phyloP scores from a whole-genome alignment of 2,329 filamentous ascomycete species.

The Colletotrichum sublineola region DNA sequence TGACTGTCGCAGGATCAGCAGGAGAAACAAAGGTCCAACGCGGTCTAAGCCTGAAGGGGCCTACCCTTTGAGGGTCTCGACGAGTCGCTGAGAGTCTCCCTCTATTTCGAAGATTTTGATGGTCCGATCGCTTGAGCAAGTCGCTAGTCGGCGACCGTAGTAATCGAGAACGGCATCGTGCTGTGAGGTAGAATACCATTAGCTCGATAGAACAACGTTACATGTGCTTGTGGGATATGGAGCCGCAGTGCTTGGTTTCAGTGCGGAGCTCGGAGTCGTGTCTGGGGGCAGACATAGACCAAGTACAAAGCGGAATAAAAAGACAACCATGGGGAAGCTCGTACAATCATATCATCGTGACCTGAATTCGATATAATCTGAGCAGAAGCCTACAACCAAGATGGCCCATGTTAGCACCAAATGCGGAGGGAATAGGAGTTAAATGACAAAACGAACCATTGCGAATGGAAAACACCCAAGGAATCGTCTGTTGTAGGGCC shows the following conservation, averaged over 20 bases:
- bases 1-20: conserved; percentile 69
- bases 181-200: conserved; percentile 57
- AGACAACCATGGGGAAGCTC: conserved; percentile 53
- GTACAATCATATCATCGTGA: conserved; percentile 99
- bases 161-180: conserved; percentile 99
- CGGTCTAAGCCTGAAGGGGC: conserved; percentile 43
- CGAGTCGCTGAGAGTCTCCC: conserved; percentile 87
- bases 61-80: conserved; percentile 95
- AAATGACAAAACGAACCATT: conserved; percentile 15
- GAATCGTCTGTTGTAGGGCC: background rate
- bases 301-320: background rate
- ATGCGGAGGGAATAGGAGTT: background rate
- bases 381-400: conserved; percentile 47
- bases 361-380: conserved; percentile 62
- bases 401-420: conserved; percentile 12
- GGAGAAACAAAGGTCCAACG: conserved; percentile 4
- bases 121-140: conserved; percentile 97
- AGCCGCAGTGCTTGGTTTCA: background rate
- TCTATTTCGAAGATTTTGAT: conserved; percentile 99
- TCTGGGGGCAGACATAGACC: background rate
- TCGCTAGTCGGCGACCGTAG: conserved; percentile 95
- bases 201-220: background rate
- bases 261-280: background rate
- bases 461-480: background rate
- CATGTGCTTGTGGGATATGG: background rate